phyloP scores from a whole-genome alignment of 805 yeast genomes.

The Starmerella gropengiesseri region DNA sequence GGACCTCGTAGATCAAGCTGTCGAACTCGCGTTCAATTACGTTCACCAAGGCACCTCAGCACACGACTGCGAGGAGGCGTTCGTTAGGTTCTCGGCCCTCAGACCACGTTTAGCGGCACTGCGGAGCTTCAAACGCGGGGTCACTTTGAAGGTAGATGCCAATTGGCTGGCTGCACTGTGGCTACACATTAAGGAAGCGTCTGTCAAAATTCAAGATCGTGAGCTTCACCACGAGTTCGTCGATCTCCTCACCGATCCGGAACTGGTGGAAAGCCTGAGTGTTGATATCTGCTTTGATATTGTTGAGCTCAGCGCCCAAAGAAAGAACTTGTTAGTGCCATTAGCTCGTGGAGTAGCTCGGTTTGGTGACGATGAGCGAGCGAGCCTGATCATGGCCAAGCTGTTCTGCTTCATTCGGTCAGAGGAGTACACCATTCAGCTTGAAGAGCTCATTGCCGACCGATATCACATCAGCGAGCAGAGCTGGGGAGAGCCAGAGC shows the following conservation, averaged over 20 bases:
- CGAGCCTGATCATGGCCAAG: slow-evolving; percentile 39
- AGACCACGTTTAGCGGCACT: slow-evolving; percentile 13
- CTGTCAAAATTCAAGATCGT: slow-evolving; percentile 56
- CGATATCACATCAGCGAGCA: slow-evolving; percentile 27
- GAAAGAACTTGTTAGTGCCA: slow-evolving; percentile 59
- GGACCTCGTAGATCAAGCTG: background rate
- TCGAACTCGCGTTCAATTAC: slow-evolving; percentile 12
- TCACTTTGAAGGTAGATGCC: slow-evolving; percentile 29
- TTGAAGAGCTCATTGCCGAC: slow-evolving; percentile 48
- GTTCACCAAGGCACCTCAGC: background rate
- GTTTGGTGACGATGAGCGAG: background rate
- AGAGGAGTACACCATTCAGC: slow-evolving; percentile 42
- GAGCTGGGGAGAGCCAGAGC: slow-evolving; percentile 35
- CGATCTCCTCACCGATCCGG: slow-evolving; percentile 34
- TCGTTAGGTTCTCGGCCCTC: slow-evolving; percentile 9
- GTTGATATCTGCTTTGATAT: slow-evolving; percentile 24
- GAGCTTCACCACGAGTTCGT: slow-evolving; percentile 50
- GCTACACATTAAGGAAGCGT: slow-evolving; percentile 44
- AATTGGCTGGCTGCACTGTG: slow-evolving; percentile 35
- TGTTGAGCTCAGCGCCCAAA: slow-evolving; percentile 34
- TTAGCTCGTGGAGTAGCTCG: slow-evolving; percentile 39
- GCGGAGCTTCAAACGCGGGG: slow-evolving; percentile 10
- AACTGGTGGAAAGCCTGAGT: slow-evolving; percentile 27
- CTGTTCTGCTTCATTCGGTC: slow-evolving; percentile 44
- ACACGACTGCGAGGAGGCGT: slow-evolving; percentile 8